phyloP scores from a whole-genome alignment of 805 yeast genomes.

The Saccharomycopsis javanensis region DNA sequence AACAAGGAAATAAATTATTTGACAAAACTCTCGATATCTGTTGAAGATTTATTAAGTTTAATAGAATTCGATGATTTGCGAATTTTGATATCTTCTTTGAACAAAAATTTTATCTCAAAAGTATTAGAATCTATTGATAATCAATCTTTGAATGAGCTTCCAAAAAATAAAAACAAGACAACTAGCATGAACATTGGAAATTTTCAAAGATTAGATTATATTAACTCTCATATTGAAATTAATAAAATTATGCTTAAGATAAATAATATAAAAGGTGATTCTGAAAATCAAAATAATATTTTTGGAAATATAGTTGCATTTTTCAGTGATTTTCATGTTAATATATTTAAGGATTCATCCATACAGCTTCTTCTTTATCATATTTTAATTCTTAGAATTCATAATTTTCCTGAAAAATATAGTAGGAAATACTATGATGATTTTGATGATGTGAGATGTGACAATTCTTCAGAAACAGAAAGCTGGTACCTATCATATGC shows the following conservation, averaged over 20 bases:
- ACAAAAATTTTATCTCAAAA: not conserved
- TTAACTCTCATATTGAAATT: constrained; percentile 9
- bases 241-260: not conserved
- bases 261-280: not conserved
- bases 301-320: constrained; percentile 13
- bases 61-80: not conserved
- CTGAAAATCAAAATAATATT: not conserved
- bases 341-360: constrained; percentile 7
- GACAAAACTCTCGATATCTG: not conserved
- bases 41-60: not conserved
- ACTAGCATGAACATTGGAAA: not conserved
- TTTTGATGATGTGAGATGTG: not conserved
- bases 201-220: not conserved
- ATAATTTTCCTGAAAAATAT: not conserved
- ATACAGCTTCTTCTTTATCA: constrained; percentile 10
- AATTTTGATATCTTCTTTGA: not conserved
- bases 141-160: not conserved
- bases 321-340: constrained; percentile 1
- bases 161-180: not conserved
- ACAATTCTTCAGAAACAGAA: not conserved
- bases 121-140: not conserved
- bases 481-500: not conserved
- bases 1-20: constrained; percentile 1
- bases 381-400: not conserved
- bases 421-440: constrained; percentile 19